These are phyloP conservation scores for Parascedosporium putredinis DNA, from an alignment of 2,329 filamentous ascomycete genomes.

Conservation along the genomic window DNA sequence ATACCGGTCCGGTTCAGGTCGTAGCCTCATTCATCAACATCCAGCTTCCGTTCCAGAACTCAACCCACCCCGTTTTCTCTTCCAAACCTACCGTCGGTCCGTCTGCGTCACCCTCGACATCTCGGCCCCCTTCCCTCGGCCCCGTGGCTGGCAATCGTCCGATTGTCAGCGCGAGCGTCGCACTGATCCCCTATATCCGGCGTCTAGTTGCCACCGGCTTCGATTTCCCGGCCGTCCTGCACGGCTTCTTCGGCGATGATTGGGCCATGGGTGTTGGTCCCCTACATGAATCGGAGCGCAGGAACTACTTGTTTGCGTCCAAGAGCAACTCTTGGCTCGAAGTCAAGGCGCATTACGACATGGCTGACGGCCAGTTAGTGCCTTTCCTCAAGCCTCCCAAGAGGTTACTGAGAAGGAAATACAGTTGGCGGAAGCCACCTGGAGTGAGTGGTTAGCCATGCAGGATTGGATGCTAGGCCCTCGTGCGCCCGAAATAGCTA, in stretches of 20 bases:
- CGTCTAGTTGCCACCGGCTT: constrained; percentile 86
- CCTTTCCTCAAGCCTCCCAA: constrained; percentile 76
- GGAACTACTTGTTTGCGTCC: constrained; percentile 90
- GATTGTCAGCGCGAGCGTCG: constrained; percentile 34
- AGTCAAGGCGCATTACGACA: constrained; percentile 87
- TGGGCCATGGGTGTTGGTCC: constrained; percentile 72
- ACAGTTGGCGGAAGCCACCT: constrained; percentile 67
- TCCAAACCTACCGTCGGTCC: constrained; percentile 19
- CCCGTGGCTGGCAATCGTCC: constrained; percentile 9
- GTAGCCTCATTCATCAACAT: constrained; percentile 90
- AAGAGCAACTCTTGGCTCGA: constrained; percentile 86
- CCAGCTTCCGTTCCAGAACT: constrained; percentile 71
- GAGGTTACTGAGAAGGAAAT: constrained; percentile 71
- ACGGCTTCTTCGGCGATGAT: constrained; percentile 94
- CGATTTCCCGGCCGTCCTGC: constrained; percentile 75
- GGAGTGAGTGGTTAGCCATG: constrained; percentile 95
- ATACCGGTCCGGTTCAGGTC: constrained; percentile 72
- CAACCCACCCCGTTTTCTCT: constrained; percentile 30
- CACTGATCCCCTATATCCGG: constrained; percentile 79
- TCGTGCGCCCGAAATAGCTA: constrained; percentile 41
- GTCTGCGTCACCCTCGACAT: constrained; percentile 12
- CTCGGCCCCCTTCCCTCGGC: constrained; percentile 2
- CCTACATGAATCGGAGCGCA: constrained; percentile 77
- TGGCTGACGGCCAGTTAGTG: constrained; percentile 69
- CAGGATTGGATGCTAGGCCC: constrained; percentile 98